phyloP scores from a whole-genome alignment of 495 filamentous ascomycete species.

The Bombardia bombarda region DNA sequence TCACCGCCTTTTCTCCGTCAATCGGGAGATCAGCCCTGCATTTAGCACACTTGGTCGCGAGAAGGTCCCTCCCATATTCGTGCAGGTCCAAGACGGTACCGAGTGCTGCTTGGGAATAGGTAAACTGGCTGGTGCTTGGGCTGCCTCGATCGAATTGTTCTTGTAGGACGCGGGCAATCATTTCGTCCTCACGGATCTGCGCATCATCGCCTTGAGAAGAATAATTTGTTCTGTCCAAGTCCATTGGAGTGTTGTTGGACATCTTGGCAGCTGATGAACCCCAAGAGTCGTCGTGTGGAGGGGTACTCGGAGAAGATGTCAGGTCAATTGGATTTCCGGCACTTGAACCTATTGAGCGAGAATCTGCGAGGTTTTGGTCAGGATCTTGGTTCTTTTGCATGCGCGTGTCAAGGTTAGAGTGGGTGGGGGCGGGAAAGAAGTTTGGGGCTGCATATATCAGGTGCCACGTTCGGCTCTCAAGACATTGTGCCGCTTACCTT shows the following conservation, averaged over 20 bases:
- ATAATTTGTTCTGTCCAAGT: background rate
- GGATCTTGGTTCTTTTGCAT: background rate
- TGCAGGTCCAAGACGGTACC: background rate
- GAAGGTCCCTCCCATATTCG: background rate
- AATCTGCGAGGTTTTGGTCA: background rate
- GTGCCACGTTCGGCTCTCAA: too few species aligned
- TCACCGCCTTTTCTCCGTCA: background rate
- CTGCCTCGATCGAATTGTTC: background rate
- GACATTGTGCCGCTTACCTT: too few species aligned
- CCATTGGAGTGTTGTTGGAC: too few species aligned
- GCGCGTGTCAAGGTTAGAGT: too few species aligned
- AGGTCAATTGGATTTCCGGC: background rate
- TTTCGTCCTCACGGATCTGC: background rate
- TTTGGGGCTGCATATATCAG: too few species aligned
- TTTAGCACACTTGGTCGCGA: background rate
- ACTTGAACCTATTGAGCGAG: background rate
- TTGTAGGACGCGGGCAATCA: background rate
- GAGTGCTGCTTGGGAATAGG: background rate
- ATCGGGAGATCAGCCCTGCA: background rate
- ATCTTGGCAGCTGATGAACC: too few species aligned
- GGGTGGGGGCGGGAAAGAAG: too few species aligned
- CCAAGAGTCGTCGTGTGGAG: background rate
- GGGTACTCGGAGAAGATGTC: background rate
- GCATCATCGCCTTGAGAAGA: background rate
- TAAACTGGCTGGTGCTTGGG: background rate